A percentile compares a stretch with the other conserved stretches of the same genome.
phyloP scores from a whole-genome alignment of 2,329 filamentous ascomycete species.

The Fusarium bulbicola region DNA sequence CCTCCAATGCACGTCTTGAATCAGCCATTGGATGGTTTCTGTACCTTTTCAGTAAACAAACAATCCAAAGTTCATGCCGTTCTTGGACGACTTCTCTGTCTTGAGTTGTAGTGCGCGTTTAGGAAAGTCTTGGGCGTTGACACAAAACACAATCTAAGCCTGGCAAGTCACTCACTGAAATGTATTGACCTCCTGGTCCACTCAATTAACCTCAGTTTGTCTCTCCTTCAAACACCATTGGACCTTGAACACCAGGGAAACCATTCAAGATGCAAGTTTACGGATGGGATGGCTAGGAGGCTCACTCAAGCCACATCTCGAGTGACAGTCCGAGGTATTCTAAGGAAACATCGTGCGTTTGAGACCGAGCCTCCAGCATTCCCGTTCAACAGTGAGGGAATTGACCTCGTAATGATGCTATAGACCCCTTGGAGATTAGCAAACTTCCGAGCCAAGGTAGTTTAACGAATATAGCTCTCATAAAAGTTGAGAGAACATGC shows the following conservation, averaged over 20 bases:
- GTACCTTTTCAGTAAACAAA: conserved; percentile 3
- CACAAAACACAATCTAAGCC: conserved; percentile 7
- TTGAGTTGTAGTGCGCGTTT: not conserved
- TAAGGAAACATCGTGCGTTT: conserved; percentile 19
- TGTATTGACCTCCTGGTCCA: conserved; percentile 22
- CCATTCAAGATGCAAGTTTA: not conserved
- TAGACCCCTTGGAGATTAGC: not conserved
- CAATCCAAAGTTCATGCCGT: not conserved
- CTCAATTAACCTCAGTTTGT: conserved; percentile 20
- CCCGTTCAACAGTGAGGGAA: not conserved
- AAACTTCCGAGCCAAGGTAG: not conserved
- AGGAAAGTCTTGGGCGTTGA: conserved; percentile 12
- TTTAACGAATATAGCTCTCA: not conserved
- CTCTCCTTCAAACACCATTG: conserved; percentile 28
- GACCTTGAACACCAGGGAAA: not conserved
- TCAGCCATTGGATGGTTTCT: conserved; percentile 6
- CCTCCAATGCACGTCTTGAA: conserved; percentile 3
- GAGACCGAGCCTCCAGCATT: conserved; percentile 12
- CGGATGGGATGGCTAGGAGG: not conserved
- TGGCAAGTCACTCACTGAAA: conserved; percentile 5
- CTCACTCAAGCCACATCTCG: not conserved
- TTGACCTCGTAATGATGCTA: not conserved
- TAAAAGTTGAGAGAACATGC: not conserved
- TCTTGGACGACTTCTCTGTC: not conserved
- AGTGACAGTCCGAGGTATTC: conserved; percentile 7